Evolutionary conservation across 2,329 filamentous ascomycete species (phyloP).

Genomic region (Talaromyces sp.): DNA sequence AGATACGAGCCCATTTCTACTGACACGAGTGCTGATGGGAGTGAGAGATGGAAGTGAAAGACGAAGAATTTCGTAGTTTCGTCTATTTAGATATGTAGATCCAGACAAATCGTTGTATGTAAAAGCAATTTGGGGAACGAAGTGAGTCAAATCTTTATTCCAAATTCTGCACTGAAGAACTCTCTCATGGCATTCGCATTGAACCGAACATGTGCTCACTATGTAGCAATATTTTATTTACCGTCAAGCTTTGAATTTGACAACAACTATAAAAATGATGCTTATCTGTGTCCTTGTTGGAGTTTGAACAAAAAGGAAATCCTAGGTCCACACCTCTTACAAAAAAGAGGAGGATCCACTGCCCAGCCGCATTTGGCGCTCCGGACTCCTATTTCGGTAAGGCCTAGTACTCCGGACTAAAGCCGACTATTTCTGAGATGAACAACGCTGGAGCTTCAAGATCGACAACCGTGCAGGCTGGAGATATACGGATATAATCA

Average conservation of each 20-base stretch:
- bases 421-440: neutral
- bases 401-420: neutral
- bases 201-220: too few relatives aligned
- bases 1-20: neutral
- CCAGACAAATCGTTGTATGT: too few relatives aligned
- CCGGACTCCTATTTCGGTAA: neutral
- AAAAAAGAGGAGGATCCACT: neutral
- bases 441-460: too few relatives aligned
- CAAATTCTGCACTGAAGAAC: too few relatives aligned
- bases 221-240: too few relatives aligned
- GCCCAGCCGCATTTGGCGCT: neutral
- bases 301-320: too few relatives aligned
- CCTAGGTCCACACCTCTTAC: too few relatives aligned
- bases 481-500: neutral
- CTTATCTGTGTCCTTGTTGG: neutral
- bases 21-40: neutral
- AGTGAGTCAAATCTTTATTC: too few relatives aligned
- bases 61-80: neutral
- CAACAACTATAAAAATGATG: neutral
- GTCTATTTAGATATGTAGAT: neutral
- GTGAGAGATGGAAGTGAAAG: neutral
- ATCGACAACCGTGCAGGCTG: neutral
- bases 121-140: too few relatives aligned
- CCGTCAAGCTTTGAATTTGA: too few relatives aligned
- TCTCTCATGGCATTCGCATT: too few relatives aligned